phyloP scores from a whole-genome alignment of 2,329 filamentous ascomycete species.

The Macrophomina phaseolina region DNA sequence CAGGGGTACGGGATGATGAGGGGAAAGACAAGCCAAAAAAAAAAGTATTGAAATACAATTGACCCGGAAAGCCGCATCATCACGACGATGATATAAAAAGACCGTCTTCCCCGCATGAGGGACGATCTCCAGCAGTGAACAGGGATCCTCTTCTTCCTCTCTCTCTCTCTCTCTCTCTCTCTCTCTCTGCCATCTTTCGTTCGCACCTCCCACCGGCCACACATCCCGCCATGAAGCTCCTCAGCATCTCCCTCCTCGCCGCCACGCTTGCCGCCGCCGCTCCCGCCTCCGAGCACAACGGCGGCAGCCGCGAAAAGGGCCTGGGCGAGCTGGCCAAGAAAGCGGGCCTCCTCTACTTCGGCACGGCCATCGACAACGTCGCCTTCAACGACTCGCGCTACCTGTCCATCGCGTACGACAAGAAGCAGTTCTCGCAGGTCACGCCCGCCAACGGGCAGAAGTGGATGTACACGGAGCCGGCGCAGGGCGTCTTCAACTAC shows the following conservation, averaged over 20 bases:
- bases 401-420: conserved; percentile 59
- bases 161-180: neutral
- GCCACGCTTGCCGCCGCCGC: conserved; percentile 33
- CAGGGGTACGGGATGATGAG: neutral
- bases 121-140: neutral
- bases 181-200: neutral
- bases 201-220: neutral
- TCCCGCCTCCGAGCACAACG: conserved; percentile 30
- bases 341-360: conserved; percentile 61
- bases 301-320: conserved; percentile 28
- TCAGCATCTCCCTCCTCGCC: conserved; percentile 29
- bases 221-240: conserved; percentile 37
- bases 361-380: conserved; percentile 64
- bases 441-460: conserved; percentile 69
- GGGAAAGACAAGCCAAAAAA: neutral
- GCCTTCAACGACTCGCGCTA: conserved; percentile 63
- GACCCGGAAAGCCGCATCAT: neutral
- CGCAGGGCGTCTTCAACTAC: conserved; percentile 63
- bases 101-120: neutral
- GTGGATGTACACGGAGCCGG: conserved; percentile 68
- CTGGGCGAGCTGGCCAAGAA: conserved; percentile 61
- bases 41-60: neutral
- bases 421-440: conserved; percentile 66
- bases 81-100: neutral
- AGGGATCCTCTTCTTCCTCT: neutral